A percentile compares a stretch with the other conserved stretches of the same genome.
These are phyloP conservation scores for Raddia guianensis DNA, from an alignment of 176 grass and related monocot species.

Conservation along the genomic window DNA sequence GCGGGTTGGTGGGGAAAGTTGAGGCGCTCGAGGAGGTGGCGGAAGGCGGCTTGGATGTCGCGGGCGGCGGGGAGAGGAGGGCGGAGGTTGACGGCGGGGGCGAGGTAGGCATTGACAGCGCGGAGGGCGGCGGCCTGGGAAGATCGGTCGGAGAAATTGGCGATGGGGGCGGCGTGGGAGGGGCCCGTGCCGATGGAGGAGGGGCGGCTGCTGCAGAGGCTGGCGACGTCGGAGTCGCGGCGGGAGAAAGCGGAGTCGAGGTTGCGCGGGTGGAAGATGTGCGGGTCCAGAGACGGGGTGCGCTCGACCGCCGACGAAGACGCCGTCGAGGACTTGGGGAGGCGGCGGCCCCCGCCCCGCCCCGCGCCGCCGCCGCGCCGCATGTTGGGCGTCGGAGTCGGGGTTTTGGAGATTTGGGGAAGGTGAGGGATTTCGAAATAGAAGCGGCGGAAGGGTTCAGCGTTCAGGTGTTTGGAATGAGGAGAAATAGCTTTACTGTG, in stretches of 20 bases:
- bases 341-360: conserved; percentile 38
- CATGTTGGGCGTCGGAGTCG: conserved; percentile 39
- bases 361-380: conserved; percentile 35
- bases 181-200: conserved; percentile 50
- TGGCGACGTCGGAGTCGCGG: conserved; percentile 78
- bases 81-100: conserved; percentile 50
- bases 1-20: not conserved
- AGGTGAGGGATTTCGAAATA: not conserved
- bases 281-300: conserved; percentile 36
- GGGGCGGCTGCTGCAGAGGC: conserved; percentile 63
- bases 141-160: conserved; percentile 58
- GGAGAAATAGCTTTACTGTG: no score
- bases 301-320: conserved; percentile 4
- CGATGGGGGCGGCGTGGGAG: conserved; percentile 1
- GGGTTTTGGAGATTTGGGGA: not conserved
- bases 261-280: conserved; percentile 35
- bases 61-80: conserved; percentile 58
- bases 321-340: conserved; percentile 45
- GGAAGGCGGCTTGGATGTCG: conserved; percentile 70
- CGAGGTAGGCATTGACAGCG: conserved; percentile 67
- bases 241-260: conserved; percentile 63
- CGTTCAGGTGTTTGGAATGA: not conserved
- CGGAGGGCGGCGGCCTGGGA: conserved; percentile 71
- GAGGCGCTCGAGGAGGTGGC: conserved; percentile 46
- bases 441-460: not conserved